Evolutionary conservation across 179 eudicot species (phyloP), one percentile per base, ranked within the genome.

Genomic region (Patellifolia procumbens): DNA sequence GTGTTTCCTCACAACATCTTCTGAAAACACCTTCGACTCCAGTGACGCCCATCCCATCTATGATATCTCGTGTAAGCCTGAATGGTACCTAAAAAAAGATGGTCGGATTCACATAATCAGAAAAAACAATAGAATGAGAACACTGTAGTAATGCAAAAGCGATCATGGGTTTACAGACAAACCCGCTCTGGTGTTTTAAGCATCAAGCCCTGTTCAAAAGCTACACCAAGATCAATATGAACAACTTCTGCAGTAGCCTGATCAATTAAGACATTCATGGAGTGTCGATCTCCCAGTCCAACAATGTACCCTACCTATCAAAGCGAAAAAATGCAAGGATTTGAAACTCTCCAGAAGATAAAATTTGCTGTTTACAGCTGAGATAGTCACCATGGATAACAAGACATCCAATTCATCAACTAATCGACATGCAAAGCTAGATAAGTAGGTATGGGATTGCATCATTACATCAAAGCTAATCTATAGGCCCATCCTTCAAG

Each of bases 141-240:
- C 46, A 69, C 46, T 48, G 63, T 12, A 22, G 9, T 53, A 49
- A 24, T 20, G 42, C 45, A 58, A 34, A 46, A 59, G 26, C 20
- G 51, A 39, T 26, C 26, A 43, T 22, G n/a, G 66, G 22, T 48
- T 32, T n/a, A 66, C 10, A 79, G 71, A 80, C 88, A 74, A 70
- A 95, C 99, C 90, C 97, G 87, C 82, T 95, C 98, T 67, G 98
- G 99, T 69, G 99, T 95, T 88, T 93, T 95, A 42, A 95, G 96
- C 99, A 95, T 95, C 88, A 95, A 83, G 58, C 99, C 99, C 79
- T 95, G 99, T 81, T 93, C 99, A 86, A 95, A 93, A 76, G 98
- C 99, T 77, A 95, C 98, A 73, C 98, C 98, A 51, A 95, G 94
- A 83, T 95, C 99, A 68, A 95, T 95, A 84, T 93, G 99, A 74